Evolutionary conservation across 2,329 filamentous ascomycete genomes (phyloP).

Genomic region (Xylariaceae sp.): DNA sequence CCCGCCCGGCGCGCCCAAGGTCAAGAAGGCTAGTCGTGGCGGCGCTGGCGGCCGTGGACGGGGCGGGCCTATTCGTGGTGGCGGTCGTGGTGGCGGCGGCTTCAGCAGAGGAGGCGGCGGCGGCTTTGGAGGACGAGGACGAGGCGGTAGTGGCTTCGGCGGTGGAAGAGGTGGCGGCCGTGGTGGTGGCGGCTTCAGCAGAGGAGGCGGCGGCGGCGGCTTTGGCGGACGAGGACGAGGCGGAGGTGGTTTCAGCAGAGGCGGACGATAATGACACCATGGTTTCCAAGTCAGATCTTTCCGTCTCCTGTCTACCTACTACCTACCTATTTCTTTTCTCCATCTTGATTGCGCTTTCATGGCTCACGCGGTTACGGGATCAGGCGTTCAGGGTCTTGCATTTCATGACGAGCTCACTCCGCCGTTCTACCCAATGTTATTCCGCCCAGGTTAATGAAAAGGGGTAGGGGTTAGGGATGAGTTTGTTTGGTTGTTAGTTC

Average conservation of each 20-base stretch:
- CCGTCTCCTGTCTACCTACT: constrained; percentile 4
- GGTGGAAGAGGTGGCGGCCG: constrained; percentile 32
- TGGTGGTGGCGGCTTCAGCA: constrained; percentile 19
- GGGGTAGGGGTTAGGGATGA: no score
- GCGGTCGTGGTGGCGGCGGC: constrained; percentile 50
- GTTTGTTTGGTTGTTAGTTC: no score
- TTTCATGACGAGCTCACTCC: no score
- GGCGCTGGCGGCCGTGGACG: constrained; percentile 47
- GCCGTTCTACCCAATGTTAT: no score
- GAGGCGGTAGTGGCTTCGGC: constrained; percentile 16
- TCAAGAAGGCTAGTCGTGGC: constrained; percentile 64
- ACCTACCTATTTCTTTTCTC: constrained; percentile 5
- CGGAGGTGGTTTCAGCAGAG: constrained; percentile 28
- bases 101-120: constrained; percentile 26
- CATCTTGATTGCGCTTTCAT: constrained; percentile 12
- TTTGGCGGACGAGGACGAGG: constrained; percentile 14
- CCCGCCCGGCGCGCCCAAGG: constrained; percentile 58
- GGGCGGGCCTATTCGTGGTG: constrained; percentile 43
- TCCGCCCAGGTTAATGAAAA: no score
- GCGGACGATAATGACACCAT: constrained; percentile 18
- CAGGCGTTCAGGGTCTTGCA: constrained; percentile 26
- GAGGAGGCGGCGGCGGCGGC: constrained; percentile 29
- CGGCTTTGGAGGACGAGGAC: constrained; percentile 32
- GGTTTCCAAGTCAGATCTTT: background rate
- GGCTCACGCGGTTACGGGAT: constrained; percentile 25